Evolutionary conservation across 2,329 filamentous ascomycete species (phyloP), one percentile per base, ranked within the genome.

Genomic region (Purpureocillium takamizusanense): DNA sequence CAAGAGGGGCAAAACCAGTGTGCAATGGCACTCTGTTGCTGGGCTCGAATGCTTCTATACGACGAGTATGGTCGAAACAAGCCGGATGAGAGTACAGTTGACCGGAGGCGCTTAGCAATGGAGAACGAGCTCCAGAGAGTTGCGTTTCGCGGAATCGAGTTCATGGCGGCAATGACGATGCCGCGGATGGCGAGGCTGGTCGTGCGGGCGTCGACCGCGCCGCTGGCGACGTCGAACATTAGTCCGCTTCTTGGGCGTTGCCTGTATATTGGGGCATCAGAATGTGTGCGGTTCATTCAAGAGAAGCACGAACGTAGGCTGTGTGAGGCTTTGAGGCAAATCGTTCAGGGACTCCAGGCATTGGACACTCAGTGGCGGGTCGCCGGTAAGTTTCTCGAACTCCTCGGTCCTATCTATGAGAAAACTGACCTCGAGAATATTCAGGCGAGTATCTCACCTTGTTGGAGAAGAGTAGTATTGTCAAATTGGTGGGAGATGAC

Each of bases 261-360:
- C 21, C 5, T 25, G 21, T 25, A 25, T 25, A 5, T 6, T 10
- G 21, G 21, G 21, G 21, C 21, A 25, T 6, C 21, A 16, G n/a
- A 49, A 17, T 51, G 47, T 10, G 41, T 42, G 11, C 49, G 46
- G 44, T 46, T 49, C 21, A 40, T 50, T 2, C 38, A 36, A 2
- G 47, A 52, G 39, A 38, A 48, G 23, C 36, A 43, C n/a, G 40
- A 47, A 4, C 37, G 36, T 3, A 15, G 30, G 3, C 45, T 48
- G 38, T 31, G 25, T n/a, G 31, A 38, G 17, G 38, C 42, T 1
- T 25, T 49, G 13, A 15, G 35, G 14, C 30, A 44, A 3, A 39
- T 48, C 21, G 12, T 46, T 1, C 9, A 3, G 2, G 37, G 42
- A 1, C 33, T 48, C 7, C 14, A 28, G 34, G 34, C 14, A 3